These are phyloP conservation scores for Coniophora puteana DNA, from an alignment of 1,284 basidiomycete species.

Conservation along the genomic window DNA sequence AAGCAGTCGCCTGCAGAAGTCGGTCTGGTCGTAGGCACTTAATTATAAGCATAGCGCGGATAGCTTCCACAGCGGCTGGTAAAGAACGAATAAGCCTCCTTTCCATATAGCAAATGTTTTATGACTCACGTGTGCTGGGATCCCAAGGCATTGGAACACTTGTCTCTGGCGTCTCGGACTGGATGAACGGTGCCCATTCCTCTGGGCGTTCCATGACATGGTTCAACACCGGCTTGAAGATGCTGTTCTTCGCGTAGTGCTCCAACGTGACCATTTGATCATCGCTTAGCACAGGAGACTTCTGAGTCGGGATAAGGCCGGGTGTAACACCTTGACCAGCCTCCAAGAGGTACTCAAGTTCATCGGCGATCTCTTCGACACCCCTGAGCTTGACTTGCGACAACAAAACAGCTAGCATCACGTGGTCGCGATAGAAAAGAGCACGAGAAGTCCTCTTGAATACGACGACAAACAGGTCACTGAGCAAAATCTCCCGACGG, in stretches of 20 bases:
- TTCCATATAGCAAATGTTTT: constrained; percentile 1
- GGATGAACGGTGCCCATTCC: constrained; percentile 78
- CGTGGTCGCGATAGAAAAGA: constrained; percentile 87
- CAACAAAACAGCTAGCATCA: constrained; percentile 88
- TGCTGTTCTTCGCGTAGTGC: constrained; percentile 60
- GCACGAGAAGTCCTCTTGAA: constrained; percentile 91
- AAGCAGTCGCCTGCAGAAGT: constrained; percentile 74
- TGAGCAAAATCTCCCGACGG: constrained; percentile 82
- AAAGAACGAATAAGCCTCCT: constrained; percentile 12
- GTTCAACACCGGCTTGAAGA: constrained; percentile 76
- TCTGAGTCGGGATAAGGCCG: constrained; percentile 34
- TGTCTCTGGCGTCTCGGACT: constrained; percentile 69
- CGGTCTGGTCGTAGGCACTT: constrained; percentile 92
- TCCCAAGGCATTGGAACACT: constrained; percentile 79
- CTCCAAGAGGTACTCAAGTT: constrained; percentile 89
- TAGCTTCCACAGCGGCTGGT: constrained; percentile 66
- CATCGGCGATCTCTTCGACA: constrained; percentile 75
- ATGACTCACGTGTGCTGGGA: constrained; percentile 60
- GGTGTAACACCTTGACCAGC: constrained; percentile 68
- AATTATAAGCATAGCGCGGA: constrained; percentile 76
- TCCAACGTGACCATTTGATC: constrained; percentile 73
- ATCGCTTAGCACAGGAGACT: constrained; percentile 47
- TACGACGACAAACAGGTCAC: constrained; percentile 88
- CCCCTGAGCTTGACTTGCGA: constrained; percentile 88
- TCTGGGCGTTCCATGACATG: constrained; percentile 64